Evolutionary conservation across 2,329 filamentous ascomycete genomes (phyloP).

Genomic region (Bipolaris cookei): DNA sequence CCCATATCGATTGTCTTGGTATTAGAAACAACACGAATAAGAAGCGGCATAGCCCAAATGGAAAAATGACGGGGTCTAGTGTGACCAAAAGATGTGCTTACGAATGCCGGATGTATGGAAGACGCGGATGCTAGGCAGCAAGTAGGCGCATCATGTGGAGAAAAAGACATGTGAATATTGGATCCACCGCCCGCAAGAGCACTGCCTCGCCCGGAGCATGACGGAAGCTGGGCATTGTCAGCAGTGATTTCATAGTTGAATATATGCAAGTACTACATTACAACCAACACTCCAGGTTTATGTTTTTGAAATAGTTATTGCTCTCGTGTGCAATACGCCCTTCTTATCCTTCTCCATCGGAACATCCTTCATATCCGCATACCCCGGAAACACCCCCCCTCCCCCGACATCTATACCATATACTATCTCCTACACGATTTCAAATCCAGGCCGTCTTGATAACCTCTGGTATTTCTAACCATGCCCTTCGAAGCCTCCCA

Average conservation of each 20-base stretch:
- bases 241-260: constrained; percentile 10
- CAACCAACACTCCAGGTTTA: no score
- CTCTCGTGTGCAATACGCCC: no score
- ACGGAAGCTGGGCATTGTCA: constrained; percentile 34
- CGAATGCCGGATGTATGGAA: neutral
- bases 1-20: neutral
- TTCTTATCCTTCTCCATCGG: no score
- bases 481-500: constrained; percentile 44
- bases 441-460: no score
- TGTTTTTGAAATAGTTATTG: no score
- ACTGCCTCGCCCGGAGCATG: constrained; percentile 21
- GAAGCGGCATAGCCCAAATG: neutral
- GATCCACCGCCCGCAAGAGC: constrained; percentile 3
- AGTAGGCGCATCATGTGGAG: constrained; percentile 4
- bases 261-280: no score
- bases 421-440: no score
- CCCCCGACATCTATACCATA: no score
- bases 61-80: neutral
- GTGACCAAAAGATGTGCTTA: neutral
- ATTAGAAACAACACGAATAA: neutral
- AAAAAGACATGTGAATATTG: neutral
- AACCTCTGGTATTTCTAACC: no score
- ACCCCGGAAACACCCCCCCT: no score
- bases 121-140: neutral
- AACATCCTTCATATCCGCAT: neutral